Evolutionary conservation across 2,329 filamentous ascomycete genomes (phyloP).

Genomic region (Byssochlamys sp.): DNA sequence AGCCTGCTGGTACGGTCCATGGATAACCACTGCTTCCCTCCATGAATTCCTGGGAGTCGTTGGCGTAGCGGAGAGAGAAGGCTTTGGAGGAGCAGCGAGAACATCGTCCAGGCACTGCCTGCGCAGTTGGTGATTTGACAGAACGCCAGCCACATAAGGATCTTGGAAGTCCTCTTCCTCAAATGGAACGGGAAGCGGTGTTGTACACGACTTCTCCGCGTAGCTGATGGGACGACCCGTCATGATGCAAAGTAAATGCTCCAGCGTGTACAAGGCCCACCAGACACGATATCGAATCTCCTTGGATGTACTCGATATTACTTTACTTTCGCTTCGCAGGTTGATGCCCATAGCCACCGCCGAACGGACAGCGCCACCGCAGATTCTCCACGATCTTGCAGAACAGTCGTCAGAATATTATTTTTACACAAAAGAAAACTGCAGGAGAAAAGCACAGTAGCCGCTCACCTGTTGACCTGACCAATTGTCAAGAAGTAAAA

Average conservation of each 20-base stretch:
- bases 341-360: constrained; percentile 36
- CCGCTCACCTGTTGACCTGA: constrained; percentile 34
- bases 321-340: constrained; percentile 30
- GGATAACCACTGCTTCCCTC: constrained; percentile 10
- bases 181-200: constrained; percentile 32
- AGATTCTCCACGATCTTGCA: constrained; percentile 33
- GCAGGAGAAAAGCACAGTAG: not conserved
- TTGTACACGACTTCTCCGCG: constrained; percentile 31
- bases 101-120: constrained; percentile 17
- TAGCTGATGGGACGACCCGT: constrained; percentile 34
- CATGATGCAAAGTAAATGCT: constrained; percentile 32
- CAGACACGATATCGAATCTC: constrained; percentile 36
- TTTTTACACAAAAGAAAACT: not conserved
- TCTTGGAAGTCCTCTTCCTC: constrained; percentile 29
- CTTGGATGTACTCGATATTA: constrained; percentile 27
- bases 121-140: constrained; percentile 25
- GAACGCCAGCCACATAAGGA: constrained; percentile 22
- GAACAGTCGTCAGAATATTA: not conserved
- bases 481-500: constrained; percentile 33
- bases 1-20: not conserved
- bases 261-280: constrained; percentile 36
- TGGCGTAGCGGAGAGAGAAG: constrained; percentile 3
- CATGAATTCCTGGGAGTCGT: constrained; percentile 11
- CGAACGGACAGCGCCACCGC: constrained; percentile 32
- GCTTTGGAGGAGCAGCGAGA: constrained; percentile 10